Evolutionary conservation across 129 eudicot genomes (phyloP), one percentile per base, ranked within the genome.

Genomic region (Escallonia rubra): DNA sequence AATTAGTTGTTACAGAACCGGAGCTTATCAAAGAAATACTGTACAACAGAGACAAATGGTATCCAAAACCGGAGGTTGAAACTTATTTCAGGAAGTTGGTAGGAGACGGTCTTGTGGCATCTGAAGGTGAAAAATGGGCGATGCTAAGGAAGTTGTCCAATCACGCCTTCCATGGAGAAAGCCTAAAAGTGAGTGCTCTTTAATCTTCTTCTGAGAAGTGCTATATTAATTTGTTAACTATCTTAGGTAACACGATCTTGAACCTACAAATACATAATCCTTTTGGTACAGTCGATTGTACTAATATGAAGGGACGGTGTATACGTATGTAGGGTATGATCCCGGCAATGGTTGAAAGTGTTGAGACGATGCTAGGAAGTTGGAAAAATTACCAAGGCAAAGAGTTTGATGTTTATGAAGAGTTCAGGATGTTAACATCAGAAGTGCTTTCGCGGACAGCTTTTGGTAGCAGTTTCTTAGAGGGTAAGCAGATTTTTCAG

Each of bases 91-190:
- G 69, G 78, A 82, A 82, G 47, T 54, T 79, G 5, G 46, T 73
- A 3, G 87, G 87, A 34, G 85, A 85, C 59, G 87, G 87, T 43
- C 69, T 81, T 70, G 79, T 59, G 2, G 44, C 78, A 5, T 57
- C 82, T 2, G 64, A 63, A 59, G 87, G 85, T 8, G 78, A 54
- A 62, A 85, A 85, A 76, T 85, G 91, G 91, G 58, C 66, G 4
- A 76, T 64, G 45, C 79, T 72, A 10, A 56, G 91, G 41, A 82
- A 79, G 59, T 15, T 85, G 38, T 80, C 87, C 43, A 82, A 85
- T 65, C 81, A 76, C 55, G 75, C 83, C 51, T 85, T 85, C 56
- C 61, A 59, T 67, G 82, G 59, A 12, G 91, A 82, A 62, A 75
- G 74, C 76, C 64, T 82, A 51, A 85, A 82, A 84, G 87, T 84